Conservation (phyloP, 1,284 basidiomycete species). For the Thelephora terrestris region DNA sequence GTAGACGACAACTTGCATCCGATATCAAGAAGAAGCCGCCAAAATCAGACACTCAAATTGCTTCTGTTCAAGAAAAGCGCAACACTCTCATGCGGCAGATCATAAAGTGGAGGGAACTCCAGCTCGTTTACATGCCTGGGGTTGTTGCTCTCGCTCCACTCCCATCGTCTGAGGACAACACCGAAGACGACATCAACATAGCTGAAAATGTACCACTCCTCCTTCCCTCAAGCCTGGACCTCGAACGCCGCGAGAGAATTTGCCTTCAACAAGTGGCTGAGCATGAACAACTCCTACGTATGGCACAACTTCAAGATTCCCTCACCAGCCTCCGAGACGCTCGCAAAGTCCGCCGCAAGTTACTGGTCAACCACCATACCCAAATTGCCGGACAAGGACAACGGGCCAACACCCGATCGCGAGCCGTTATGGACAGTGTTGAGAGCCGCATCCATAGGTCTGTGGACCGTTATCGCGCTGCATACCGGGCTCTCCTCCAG, state of each 20-base stretch:
- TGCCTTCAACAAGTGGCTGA: background rate
- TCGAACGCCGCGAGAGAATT: too few relatives aligned
- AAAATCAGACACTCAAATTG: background rate
- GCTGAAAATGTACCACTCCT: too few relatives aligned
- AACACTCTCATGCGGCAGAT: background rate
- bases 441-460: background rate
- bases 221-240: background rate
- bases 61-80: conserved; percentile 1
- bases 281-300: background rate
- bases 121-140: background rate
- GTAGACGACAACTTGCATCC: background rate
- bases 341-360: background rate
- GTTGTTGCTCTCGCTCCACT: too few relatives aligned
- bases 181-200: background rate
- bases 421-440: conserved; percentile 3
- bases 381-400: background rate
- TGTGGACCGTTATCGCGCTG: conserved; percentile 7
- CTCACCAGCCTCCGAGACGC: background rate
- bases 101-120: background rate
- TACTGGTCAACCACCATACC: background rate
- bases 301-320: background rate
- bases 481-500: background rate
- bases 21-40: background rate
- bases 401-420: conserved; percentile 8
- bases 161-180: too few relatives aligned